These are phyloP conservation scores for Ceratobasidium sp. DNA, from an alignment of 1,284 basidiomycete species.

Conservation along the genomic window DNA sequence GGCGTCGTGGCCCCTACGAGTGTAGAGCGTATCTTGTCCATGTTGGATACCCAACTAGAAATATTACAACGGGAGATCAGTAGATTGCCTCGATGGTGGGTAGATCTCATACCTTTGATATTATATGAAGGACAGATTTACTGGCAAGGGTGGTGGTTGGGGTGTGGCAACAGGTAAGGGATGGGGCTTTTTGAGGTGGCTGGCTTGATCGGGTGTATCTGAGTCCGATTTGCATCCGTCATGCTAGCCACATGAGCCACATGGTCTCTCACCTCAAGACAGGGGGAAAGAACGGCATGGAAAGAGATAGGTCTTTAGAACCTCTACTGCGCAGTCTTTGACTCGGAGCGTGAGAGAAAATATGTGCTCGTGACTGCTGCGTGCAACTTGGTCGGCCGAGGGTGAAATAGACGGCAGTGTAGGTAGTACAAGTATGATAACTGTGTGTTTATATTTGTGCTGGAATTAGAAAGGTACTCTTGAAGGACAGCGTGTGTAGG, in stretches of 20 bases:
- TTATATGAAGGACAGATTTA: too few relatives aligned
- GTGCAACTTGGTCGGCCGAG: too few relatives aligned
- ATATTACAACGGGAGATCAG: background rate
- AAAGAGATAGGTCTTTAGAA: constrained; percentile 32
- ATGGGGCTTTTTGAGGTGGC: constrained; percentile 6
- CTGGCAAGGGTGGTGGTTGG: background rate
- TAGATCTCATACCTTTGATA: constrained; percentile 3
- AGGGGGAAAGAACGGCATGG: constrained; percentile 8
- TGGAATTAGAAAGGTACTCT: too few relatives aligned
- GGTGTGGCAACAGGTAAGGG: background rate
- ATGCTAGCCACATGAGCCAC: constrained; percentile 22
- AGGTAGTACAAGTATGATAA: too few relatives aligned
- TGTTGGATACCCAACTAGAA: background rate
- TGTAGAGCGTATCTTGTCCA: constrained; percentile 2
- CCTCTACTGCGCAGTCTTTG: constrained; percentile 15
- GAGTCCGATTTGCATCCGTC: constrained; percentile 26
- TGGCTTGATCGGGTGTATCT: constrained; percentile 7
- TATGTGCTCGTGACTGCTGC: too few relatives aligned
- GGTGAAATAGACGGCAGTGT: too few relatives aligned
- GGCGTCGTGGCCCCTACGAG: constrained; percentile 18
- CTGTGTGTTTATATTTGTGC: too few relatives aligned
- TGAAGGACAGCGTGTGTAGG: too few relatives aligned
- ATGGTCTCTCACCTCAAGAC: background rate
- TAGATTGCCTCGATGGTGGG: background rate
- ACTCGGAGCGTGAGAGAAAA: background rate